Conservation (phyloP, 164 flowering plant species). For the grape (Vitis vinifera) region DNA sequence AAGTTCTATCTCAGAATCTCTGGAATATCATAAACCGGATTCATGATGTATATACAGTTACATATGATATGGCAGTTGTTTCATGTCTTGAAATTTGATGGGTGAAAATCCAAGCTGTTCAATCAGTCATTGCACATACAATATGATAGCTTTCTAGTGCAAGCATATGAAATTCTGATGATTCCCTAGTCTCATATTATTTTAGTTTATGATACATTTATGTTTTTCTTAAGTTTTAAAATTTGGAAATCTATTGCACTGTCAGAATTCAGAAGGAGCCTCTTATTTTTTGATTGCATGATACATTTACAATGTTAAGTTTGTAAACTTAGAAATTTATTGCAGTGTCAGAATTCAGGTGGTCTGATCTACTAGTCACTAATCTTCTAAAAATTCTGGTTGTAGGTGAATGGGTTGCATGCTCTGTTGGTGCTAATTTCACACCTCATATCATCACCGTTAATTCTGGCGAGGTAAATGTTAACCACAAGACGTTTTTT, state of each 20-base stretch:
- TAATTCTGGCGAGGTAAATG: conserved; percentile 78
- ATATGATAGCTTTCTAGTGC: too few relatives aligned
- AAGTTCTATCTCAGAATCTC: too few relatives aligned
- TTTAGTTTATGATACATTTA: neutral
- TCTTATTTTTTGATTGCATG: neutral
- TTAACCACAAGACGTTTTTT: neutral
- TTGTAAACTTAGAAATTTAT: neutral
- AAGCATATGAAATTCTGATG: too few relatives aligned
- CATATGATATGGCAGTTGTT: too few relatives aligned
- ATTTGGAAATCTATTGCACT: too few relatives aligned
- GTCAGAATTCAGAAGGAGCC: too few relatives aligned
- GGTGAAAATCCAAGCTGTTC: too few relatives aligned
- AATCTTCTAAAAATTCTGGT: conserved; percentile 9
- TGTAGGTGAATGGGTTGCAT: conserved; percentile 76
- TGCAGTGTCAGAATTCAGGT: neutral
- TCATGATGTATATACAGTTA: too few relatives aligned
- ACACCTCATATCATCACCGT: conserved; percentile 85
- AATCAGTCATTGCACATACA: too few relatives aligned
- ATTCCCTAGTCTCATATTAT: too few relatives aligned
- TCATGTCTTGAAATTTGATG: too few relatives aligned
- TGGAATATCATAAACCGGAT: too few relatives aligned
- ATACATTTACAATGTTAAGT: neutral
- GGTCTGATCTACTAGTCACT: conserved; percentile 3
- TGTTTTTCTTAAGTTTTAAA: neutral
- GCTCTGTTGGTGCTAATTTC: conserved; percentile 86